Conservation (phyloP, 352 stramenopile genomes). For the Globisporangium spiculum region DNA sequence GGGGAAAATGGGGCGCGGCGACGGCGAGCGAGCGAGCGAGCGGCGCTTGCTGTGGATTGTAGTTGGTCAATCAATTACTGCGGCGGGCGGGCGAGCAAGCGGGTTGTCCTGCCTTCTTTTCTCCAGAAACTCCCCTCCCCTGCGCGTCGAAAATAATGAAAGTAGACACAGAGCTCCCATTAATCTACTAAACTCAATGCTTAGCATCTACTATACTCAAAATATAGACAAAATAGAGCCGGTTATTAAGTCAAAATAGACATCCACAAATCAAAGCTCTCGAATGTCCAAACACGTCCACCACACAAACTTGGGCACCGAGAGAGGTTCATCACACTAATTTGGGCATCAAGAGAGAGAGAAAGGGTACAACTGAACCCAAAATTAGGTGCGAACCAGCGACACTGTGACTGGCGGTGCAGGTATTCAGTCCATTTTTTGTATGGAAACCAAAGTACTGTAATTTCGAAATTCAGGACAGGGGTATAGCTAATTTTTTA, state of each 20-base stretch:
- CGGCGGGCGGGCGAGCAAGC: not conserved
- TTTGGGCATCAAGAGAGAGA: not conserved
- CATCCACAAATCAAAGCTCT: not conserved
- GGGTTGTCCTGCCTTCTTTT: conserved; percentile 4
- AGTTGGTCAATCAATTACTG: conserved; percentile 14
- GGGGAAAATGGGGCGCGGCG: conserved; percentile 4
- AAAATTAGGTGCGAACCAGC: not conserved
- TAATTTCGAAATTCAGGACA: no score
- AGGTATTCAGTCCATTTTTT: not conserved
- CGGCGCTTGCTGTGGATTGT: conserved; percentile 6
- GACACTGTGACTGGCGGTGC: not conserved
- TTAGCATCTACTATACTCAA: no score
- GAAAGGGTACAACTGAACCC: not conserved
- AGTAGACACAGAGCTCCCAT: not conserved
- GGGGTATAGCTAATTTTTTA: not conserved
- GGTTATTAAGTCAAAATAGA: not conserved
- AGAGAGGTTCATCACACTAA: not conserved
- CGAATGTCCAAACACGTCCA: conserved; percentile 6
- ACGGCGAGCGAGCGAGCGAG: not conserved
- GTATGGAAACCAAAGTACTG: not conserved
- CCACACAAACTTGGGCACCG: no score
- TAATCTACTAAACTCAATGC: not conserved
- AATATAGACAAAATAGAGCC: no score
- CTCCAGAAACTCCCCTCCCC: not conserved
- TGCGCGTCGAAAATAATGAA: not conserved